Evolutionary conservation across 2,329 filamentous ascomycete species (phyloP).

Genomic region (Colletotrichum sp.): DNA sequence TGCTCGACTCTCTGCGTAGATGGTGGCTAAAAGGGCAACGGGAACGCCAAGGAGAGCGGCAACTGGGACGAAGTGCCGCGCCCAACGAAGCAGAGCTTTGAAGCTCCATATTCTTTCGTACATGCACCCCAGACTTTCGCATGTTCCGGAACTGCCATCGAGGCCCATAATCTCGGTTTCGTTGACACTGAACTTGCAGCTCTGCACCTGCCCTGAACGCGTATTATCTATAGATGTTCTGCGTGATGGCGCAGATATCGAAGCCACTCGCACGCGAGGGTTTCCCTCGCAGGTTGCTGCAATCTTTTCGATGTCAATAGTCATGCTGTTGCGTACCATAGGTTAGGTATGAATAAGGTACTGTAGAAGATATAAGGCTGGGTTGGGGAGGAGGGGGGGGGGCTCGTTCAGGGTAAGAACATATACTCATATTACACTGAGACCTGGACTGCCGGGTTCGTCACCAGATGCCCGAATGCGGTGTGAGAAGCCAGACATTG

Average conservation of each 20-base stretch:
- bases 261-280: not conserved
- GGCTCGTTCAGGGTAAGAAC: not conserved
- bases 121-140: not conserved
- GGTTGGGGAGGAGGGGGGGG: not conserved
- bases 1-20: not conserved
- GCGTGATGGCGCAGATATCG: conserved; percentile 22
- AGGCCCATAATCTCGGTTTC: not conserved
- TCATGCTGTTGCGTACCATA: not conserved
- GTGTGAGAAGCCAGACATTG: not conserved
- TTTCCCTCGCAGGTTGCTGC: not conserved
- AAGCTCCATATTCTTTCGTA: conserved; percentile 6
- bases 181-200: conserved; percentile 1
- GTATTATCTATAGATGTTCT: conserved; percentile 5
- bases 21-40: not conserved
- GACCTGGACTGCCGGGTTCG: not conserved
- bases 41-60: conserved; percentile 6
- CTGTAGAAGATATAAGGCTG: not conserved
- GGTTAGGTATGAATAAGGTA: not conserved
- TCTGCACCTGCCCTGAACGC: not conserved
- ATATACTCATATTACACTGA: not conserved
- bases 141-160: not conserved
- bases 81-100: conserved; percentile 2
- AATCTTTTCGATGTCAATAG: not conserved
- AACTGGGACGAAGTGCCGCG: conserved; percentile 4
- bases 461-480: not conserved